Percentiles rank a stretch among this genome's conserved stretches.
Conservation (phyloP, 1,284 basidiomycete genomes). For the Fomitopsis schrenkii region DNA sequence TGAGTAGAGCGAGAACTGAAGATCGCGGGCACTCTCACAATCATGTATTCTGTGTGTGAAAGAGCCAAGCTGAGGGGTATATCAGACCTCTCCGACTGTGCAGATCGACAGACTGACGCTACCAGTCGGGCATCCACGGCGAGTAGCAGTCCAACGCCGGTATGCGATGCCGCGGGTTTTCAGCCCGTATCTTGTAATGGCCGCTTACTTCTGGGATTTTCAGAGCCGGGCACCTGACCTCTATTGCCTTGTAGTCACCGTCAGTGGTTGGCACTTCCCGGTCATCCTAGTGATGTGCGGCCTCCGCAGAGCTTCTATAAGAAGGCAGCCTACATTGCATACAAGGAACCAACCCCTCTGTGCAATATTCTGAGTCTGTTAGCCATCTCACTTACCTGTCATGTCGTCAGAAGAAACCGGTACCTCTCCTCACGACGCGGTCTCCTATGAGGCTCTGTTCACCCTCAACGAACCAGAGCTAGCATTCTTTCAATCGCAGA, state of each 20-base stretch:
- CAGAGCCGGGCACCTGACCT: neutral
- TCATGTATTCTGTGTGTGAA: too few species aligned
- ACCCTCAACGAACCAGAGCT: neutral
- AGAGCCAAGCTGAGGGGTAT: too few species aligned
- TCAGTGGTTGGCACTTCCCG: neutral
- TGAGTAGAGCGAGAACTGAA: too few species aligned
- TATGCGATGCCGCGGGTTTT: neutral
- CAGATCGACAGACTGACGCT: too few species aligned
- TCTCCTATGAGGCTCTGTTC: neutral
- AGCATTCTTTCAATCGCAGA: conserved; percentile 32
- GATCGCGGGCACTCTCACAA: too few species aligned
- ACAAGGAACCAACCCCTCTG: neutral
- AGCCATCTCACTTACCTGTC: neutral
- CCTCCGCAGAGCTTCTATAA: neutral
- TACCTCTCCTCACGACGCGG: neutral
- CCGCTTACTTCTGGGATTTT: neutral
- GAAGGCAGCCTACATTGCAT: neutral
- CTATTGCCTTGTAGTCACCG: too few species aligned
- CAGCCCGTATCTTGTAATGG: neutral
- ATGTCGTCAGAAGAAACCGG: too few species aligned
- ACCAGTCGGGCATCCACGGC: neutral
- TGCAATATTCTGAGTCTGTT: neutral
- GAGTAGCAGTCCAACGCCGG: neutral
- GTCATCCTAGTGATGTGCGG: neutral
- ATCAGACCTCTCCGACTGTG: too few species aligned